Evolutionary conservation across 768 basidiomycete species (phyloP), one percentile per base, ranked within the genome.

Genomic region (Cyclocybe cylindracea): DNA sequence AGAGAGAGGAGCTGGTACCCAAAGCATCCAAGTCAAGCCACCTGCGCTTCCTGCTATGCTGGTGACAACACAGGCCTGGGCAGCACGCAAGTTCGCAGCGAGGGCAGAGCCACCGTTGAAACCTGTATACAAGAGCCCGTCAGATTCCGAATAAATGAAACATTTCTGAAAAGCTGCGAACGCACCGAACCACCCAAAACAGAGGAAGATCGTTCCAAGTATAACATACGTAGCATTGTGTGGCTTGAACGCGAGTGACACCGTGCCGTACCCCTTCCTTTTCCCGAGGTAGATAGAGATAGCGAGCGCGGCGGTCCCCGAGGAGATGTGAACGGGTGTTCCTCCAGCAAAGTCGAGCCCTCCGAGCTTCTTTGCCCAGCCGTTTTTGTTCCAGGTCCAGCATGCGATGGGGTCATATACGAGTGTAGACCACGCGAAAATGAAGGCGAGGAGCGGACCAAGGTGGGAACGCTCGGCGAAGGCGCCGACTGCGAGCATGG

Each of bases 251-350:
- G 92, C 89, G n/a, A 98, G 82, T 24, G 86, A 79, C 61, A 90
- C 88, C 1, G 94, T 96, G 13, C 94, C 95, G 56, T 93, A 98
- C 1, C 94, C 95, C 19, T 88, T 77, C 44, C 95, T 86, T 63
- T 90, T 93, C 38, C 95, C 95, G 39, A 99, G 85, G 67, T 89
- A 98, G 62, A 94, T 72, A 16, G 90, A 94, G 55, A 95, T 90
- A n/a, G 91, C 95, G 14, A 99, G 80, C 5, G 93, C 96, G 1
- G 93, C 94, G 1, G 86, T 86, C 43, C 96, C 96, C 10, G 93
- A 94, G 9, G 91, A 90, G 57, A 99, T 98, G 67, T 99, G 95
- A 58, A 99, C 94, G n/a, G 96, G 96, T 4, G 93, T 95, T 46
- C 96, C 96, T 29, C 95, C 95, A 11, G 95, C 95, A 53, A 97